These are phyloP conservation scores for Atractiella rhizophila DNA, from an alignment of 768 basidiomycete species.

Conservation along the genomic window DNA sequence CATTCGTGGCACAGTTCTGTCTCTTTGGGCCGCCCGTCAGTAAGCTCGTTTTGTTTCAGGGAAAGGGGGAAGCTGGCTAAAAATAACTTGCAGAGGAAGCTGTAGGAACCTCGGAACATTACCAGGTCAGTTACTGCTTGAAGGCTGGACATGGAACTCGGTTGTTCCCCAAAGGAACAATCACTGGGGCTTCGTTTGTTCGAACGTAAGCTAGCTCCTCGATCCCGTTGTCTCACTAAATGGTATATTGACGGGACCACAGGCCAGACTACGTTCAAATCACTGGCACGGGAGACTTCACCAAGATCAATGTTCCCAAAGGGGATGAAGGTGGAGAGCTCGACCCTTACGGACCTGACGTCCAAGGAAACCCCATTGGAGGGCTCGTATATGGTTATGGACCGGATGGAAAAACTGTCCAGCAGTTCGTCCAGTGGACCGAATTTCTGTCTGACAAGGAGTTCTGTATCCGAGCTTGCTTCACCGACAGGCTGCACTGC, in stretches of 20 bases:
- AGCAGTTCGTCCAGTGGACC: constrained; percentile 48
- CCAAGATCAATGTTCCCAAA: constrained; percentile 35
- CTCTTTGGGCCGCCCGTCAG: too few relatives aligned
- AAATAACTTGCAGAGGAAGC: too few relatives aligned
- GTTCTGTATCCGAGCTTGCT: constrained; percentile 17
- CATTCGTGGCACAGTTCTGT: too few relatives aligned
- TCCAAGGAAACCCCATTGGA: constrained; percentile 29
- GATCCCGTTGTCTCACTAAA: too few relatives aligned
- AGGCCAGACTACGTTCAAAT: constrained; percentile 23
- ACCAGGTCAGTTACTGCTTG: constrained; percentile 48
- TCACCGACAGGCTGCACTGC: too few relatives aligned
- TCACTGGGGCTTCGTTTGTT: constrained; percentile 15
- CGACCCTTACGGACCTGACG: constrained; percentile 51
- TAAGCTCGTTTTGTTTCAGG: too few relatives aligned
- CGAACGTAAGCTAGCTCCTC: constrained; percentile 1
- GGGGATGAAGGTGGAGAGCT: constrained; percentile 40
- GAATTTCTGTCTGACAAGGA: constrained; percentile 13
- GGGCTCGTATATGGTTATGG: constrained; percentile 47
- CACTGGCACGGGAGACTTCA: constrained; percentile 28
- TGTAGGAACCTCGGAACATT: constrained; percentile 41
- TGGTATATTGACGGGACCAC: constrained; percentile 7
- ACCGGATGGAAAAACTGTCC: constrained; percentile 25
- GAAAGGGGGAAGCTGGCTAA: too few relatives aligned
- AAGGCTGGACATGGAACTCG: constrained; percentile 22
- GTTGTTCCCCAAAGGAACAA: constrained; percentile 12